Conservation (phyloP, 2,329 filamentous ascomycete species). For the Cercospora citrullina region DNA sequence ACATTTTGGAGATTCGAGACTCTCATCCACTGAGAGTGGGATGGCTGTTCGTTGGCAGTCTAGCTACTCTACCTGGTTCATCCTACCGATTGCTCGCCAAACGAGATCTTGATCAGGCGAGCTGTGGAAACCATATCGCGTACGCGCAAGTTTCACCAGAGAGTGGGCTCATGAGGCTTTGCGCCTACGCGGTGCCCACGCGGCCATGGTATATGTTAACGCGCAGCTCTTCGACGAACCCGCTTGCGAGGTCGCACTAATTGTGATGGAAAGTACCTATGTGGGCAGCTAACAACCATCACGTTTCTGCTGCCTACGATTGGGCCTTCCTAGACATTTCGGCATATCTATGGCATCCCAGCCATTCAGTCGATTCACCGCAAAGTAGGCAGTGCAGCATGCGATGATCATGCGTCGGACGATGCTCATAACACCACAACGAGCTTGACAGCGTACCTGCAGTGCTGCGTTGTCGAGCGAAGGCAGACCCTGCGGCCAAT, state of each 20-base stretch:
- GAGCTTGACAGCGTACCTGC: neutral
- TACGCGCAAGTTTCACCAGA: neutral
- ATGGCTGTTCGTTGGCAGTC: neutral
- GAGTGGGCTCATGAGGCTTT: neutral
- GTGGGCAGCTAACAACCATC: neutral
- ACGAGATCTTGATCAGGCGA: neutral
- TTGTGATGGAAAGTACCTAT: neutral
- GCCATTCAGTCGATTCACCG: neutral
- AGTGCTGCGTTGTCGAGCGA: neutral
- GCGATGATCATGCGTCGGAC: neutral
- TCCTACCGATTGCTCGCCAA: neutral
- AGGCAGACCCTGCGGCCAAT: neutral
- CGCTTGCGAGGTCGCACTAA: neutral
- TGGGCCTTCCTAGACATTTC: neutral
- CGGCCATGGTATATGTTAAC: neutral
- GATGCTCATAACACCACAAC: neutral
- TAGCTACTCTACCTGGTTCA: neutral
- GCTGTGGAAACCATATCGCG: neutral
- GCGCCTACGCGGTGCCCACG: neutral
- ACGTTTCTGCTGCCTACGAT: neutral
- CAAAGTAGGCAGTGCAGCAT: neutral
- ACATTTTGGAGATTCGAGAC: neutral
- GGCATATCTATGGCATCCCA: neutral
- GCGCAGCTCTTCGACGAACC: neutral
- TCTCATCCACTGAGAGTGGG: neutral